Evolutionary conservation across 768 basidiomycete species (phyloP), one percentile per base, ranked within the genome.

Genomic region (Grammothele lineata): DNA sequence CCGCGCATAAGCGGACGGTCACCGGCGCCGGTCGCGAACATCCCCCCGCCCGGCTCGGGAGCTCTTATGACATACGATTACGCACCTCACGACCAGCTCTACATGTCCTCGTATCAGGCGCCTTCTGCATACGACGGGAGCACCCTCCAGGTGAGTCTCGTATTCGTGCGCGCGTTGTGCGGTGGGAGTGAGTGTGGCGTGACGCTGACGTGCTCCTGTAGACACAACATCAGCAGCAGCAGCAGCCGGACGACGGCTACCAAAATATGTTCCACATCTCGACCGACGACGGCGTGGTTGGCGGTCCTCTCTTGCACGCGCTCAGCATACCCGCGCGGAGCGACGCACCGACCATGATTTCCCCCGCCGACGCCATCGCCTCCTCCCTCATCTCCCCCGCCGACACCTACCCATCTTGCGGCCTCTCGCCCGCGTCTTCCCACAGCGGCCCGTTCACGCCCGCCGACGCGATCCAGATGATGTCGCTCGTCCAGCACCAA

Each of bases 1-100:
- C 67, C 74, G 22, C 76, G 83, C 70, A 82, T 82, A 70, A 77
- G 74, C 57, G 74, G 81, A 44, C 78, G 83, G 43, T 65, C 80
- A 27, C 51, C 51, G 25, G 46, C 46, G 24, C 72, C 80, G 26
- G 70, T 74, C 60, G 70, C 76, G 34, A 71, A 73, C 53, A 72
- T 76, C 57, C 66, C 70, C 41, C 56, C 50, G 17, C 58, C 50
- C 6, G 37, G 70, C 70, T 54, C 61, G 38, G 48, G 63, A 58
- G 54, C 60, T 60, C 60, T 57, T 39, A 67, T 74, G 41, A 69
- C 67, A 27, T 84, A 80, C 66, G 80, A 83, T 62, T 84, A 74
- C 63, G 58, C 76, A 25, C 75, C 80, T 26, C 66, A 65, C 56
- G 71, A 70, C 47, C 62, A 63, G 37, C 71, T 73, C 44, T 61